Conservation (phyloP, 2,329 filamentous ascomycete species). For the Trichoderma sp. region DNA sequence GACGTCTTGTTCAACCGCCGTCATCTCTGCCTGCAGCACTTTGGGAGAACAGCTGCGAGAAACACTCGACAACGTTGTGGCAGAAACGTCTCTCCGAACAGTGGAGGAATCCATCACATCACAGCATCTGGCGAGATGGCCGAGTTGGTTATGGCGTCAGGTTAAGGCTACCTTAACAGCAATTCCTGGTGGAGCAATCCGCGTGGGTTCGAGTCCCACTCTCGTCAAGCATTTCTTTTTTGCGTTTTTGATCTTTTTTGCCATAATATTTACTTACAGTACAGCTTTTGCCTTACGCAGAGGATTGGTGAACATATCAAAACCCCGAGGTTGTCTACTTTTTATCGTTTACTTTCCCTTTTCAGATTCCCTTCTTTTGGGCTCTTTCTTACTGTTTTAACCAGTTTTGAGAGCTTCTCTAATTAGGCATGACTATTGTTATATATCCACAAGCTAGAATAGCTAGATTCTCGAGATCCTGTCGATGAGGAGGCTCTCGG, state of each 20-base stretch:
- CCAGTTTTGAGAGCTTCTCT: neutral
- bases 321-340: neutral
- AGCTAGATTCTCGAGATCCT: neutral
- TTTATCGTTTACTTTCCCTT: neutral
- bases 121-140: conserved; percentile 18
- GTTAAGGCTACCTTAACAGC: conserved; percentile 22
- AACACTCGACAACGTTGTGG: neutral
- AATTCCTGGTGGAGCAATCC: conserved; percentile 22
- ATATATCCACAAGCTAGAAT: neutral
- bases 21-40: neutral
- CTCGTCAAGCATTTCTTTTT: conserved; percentile 20
- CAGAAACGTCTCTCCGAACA: conserved; percentile 10
- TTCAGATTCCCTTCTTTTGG: neutral
- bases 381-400: neutral
- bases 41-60: neutral
- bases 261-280: neutral
- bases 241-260: neutral
- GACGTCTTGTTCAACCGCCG: neutral
- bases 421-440: neutral
- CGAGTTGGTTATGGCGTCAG: conserved; percentile 22
- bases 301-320: neutral
- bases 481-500: neutral
- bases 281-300: neutral
- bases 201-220: conserved; percentile 24
- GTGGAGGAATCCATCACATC: neutral